Conservation (phyloP, 2,329 filamentous ascomycete species). For the Talaromyces sp. region DNA sequence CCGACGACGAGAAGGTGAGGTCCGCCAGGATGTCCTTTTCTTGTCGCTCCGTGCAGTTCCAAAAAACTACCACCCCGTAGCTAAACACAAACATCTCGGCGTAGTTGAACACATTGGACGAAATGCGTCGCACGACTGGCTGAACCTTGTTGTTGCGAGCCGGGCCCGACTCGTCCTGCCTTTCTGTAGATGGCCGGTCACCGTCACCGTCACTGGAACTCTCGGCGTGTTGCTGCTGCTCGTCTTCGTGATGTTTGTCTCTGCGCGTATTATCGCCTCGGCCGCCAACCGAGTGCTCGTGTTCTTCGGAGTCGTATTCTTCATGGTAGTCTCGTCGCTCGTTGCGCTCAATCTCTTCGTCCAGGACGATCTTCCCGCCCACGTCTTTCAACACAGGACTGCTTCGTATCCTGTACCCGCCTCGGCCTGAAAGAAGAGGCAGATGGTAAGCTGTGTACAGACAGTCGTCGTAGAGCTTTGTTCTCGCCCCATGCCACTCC, state of each 20-base stretch:
- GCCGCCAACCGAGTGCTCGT: constrained; percentile 41
- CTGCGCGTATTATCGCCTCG: constrained; percentile 14
- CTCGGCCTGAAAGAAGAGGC: constrained; percentile 75
- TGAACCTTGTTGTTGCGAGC: not conserved
- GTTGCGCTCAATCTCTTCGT: constrained; percentile 93
- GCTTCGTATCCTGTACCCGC: constrained; percentile 83
- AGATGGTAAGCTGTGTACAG: constrained; percentile 93
- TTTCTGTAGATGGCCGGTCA: constrained; percentile 31
- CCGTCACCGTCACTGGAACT: constrained; percentile 4
- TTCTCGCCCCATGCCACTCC: constrained; percentile 81
- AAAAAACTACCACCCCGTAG: constrained; percentile 96
- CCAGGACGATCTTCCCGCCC: constrained; percentile 84
- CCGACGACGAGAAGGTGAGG: constrained; percentile 68
- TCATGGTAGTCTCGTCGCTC: constrained; percentile 85
- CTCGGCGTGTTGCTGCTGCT: constrained; percentile 9
- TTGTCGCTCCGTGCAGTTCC: constrained; percentile 95
- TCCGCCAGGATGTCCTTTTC: constrained; percentile 96
- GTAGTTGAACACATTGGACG: constrained; percentile 68
- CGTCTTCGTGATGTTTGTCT: constrained; percentile 20
- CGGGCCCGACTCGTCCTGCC: constrained; percentile 22
- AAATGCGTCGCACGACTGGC: constrained; percentile 46
- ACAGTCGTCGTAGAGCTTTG: constrained; percentile 97
- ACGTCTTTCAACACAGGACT: constrained; percentile 89
- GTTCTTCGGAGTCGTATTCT: constrained; percentile 71
- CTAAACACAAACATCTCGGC: constrained; percentile 97